A percentile compares a stretch with the other conserved stretches of the same genome.
Evolutionary conservation across 345 rosid species (phyloP).

Genomic region (Theobroma cacao): DNA sequence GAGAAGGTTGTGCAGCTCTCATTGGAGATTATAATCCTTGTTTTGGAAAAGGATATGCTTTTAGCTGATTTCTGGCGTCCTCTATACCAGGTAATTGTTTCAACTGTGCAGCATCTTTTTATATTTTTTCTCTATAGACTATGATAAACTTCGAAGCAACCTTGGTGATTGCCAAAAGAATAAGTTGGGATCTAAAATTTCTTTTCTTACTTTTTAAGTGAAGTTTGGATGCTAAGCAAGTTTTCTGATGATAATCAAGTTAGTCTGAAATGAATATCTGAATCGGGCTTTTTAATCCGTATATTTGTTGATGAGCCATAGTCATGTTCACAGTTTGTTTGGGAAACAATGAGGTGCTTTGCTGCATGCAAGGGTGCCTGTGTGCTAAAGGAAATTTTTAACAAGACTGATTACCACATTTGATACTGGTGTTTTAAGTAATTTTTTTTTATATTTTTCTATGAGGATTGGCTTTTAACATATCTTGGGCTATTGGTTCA

Average conservation of each 20-base stretch:
- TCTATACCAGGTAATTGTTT: slow-evolving; percentile 63
- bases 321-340: background rate
- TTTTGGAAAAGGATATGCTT: slow-evolving; percentile 73
- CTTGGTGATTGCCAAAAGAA: background rate
- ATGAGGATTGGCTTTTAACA: background rate
- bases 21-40: slow-evolving; percentile 75
- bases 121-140: background rate
- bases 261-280: background rate
- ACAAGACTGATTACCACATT: background rate
- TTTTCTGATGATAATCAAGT: background rate
- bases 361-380: background rate
- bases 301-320: background rate
- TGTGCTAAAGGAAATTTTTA: background rate
- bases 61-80: slow-evolving; percentile 97
- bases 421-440: background rate
- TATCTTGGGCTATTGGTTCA: background rate
- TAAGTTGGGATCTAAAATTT: background rate
- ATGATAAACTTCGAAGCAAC: background rate
- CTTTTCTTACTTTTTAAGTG: background rate
- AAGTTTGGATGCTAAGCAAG: background rate
- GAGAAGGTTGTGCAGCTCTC: slow-evolving; percentile 92
- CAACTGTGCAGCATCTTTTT: slow-evolving; percentile 5
- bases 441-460: slow-evolving; percentile 3
- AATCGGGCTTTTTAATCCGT: background rate
- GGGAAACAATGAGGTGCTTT: slow-evolving; percentile 2